Evolutionary conservation across 2,329 filamentous ascomycete species (phyloP), one percentile per base, ranked within the genome.

Genomic region (Sclerotiophoma versabilis): DNA sequence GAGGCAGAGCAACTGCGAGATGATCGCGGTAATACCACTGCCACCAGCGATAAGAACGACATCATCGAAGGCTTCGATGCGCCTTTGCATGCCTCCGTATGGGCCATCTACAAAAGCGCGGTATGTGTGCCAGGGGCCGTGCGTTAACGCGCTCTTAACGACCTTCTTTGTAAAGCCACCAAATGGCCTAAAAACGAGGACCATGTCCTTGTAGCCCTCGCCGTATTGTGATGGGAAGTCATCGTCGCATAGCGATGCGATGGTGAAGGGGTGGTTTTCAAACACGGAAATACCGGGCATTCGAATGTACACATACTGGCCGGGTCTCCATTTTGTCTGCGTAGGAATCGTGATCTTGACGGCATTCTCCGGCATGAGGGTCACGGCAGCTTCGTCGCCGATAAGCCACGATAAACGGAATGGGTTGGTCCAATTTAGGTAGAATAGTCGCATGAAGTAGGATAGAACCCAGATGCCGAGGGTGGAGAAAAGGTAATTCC

Each of bases 291-390:
- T 92, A 1, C 91, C 91, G 0, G 93, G 93, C 88, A 98, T 96
- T 46, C 93, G 87, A 17, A 98, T 82, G 72, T 97, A 98, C 15
- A 97, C 90, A 65, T 96, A 97, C 75, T 98, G 95, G 5, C 93
- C 95, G 0, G 93, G 92, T 70, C 87, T 88, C 93, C 93, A 98
- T 58, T 86, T 88, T 83, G 96, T 90, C 74, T 93, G 91, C 0
- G 93, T 97, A 1, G 93, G 92, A 44, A 98, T 90, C 0, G 93
- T 97, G 63, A 98, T 85, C 74, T 97, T 97, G 77, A 98, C 88
- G n/a, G 92, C 91, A 69, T 96, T 93, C 67, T 97, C 92, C 2
- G 92, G 88, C 80, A 98, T 88, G 20, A 97, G 82, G 0, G 91
- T 95, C 32, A 97, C 87, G 22, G 92, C 91, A 0, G 91, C 92